These are phyloP conservation scores for Aspergillus coremiiformis DNA, from an alignment of 495 filamentous ascomycete species.

Conservation along the genomic window DNA sequence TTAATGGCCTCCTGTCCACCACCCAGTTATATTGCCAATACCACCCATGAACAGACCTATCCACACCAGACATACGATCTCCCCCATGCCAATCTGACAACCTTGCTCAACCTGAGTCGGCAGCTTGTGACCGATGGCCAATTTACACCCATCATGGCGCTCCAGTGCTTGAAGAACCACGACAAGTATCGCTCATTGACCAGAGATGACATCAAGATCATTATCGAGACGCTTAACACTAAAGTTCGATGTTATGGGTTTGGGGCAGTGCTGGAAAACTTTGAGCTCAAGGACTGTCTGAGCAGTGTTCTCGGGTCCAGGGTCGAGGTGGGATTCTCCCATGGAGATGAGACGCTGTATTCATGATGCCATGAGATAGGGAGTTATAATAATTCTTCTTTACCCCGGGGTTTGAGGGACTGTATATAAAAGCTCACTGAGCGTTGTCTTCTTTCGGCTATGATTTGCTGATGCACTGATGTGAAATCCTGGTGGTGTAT, in stretches of 20 bases:
- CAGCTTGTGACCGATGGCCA: constrained; percentile 83
- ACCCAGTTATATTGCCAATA: constrained; percentile 39
- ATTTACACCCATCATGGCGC: constrained; percentile 95
- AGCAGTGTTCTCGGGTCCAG: constrained; percentile 62
- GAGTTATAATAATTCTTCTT: neutral
- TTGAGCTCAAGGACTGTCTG: constrained; percentile 82
- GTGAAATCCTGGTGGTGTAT: neutral
- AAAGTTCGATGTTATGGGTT: constrained; percentile 94
- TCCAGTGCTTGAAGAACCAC: constrained; percentile 71
- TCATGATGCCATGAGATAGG: constrained; percentile 14
- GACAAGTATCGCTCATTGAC: constrained; percentile 57
- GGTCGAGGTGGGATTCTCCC: constrained; percentile 37
- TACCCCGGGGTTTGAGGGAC: neutral
- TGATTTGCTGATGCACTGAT: neutral
- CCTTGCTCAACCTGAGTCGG: constrained; percentile 75
- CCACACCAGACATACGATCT: constrained; percentile 45
- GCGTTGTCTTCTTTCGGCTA: constrained; percentile 5
- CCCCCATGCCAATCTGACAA: constrained; percentile 63
- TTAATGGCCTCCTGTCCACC: constrained; percentile 87
- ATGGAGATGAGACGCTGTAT: constrained; percentile 34
- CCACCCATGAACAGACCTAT: constrained; percentile 34
- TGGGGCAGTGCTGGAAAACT: constrained; percentile 65
- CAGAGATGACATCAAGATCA: constrained; percentile 59
- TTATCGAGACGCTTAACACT: constrained; percentile 63
- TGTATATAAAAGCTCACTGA: constrained; percentile 13